Evolutionary conservation across 148 eudicot species (phyloP), one percentile per base, ranked within the genome.

Genomic region (Gaultheria prostrata): DNA sequence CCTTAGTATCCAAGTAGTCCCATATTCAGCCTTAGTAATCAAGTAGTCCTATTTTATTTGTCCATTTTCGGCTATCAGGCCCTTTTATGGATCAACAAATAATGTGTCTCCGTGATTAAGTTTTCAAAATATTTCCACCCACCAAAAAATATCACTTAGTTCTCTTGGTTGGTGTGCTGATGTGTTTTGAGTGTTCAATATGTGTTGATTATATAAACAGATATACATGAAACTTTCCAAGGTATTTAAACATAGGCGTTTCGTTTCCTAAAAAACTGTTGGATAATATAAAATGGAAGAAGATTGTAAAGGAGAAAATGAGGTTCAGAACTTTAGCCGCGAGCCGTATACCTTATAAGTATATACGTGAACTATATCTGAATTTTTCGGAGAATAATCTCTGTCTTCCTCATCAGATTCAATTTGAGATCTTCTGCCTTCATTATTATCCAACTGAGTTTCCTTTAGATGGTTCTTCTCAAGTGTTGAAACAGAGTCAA

Each of bases 311-410:
- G 49, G 43, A 43, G 48, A n/a, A 78, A 69, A 78, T 39, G 24
- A 71, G 21, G 56, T 15, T 63, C 12, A 51, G 32, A 80, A 0
- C 26, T 59, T 17, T 51, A 39, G 79, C 45, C 35, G 53, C 17
- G 51, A 51, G 76, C 17, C 53, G 48, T 82, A 57, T 85, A 97
- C 99, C 99, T 97, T 92, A 79, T 90, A 93, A 32, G 95, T 92
- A 81, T 94, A 97, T 35, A 94, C 95, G 88, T 76, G 89, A 13
- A 93, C 77, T 0, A 95, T 90, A 85, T 83, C 85, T 79, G 87
- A 69, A 70, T 63, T 85, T 30, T 39, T n/a, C 15, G 54, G 84
- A 77, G 74, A 71, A 84, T 57, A 83, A 46, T 86, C 88, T 50
- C 79, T 72, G 1, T 88, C 92, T 83, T 91, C 93, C 79, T 85